A percentile compares a stretch with the other conserved stretches of the same genome.
These are phyloP conservation scores for Lipomyces sp. DNA, from an alignment of 805 yeast genomes.

Conservation along the genomic window DNA sequence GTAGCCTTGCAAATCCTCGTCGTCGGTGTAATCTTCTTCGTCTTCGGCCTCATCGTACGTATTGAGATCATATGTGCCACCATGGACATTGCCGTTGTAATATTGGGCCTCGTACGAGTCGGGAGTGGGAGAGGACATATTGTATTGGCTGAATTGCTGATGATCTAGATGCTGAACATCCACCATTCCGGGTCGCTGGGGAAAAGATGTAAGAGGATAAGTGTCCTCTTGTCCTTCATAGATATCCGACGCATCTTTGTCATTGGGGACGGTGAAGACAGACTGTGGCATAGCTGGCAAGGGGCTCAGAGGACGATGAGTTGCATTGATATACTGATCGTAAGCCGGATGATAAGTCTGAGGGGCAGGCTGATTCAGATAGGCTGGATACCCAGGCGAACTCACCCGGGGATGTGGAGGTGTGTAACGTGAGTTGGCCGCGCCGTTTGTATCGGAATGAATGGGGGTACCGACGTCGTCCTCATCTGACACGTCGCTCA, in stretches of 20 bases:
- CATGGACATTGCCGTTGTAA: slow-evolving; percentile 22
- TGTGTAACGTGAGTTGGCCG: background rate
- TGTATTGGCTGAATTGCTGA: background rate
- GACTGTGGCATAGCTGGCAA: slow-evolving; percentile 19
- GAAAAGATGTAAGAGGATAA: slow-evolving; percentile 18
- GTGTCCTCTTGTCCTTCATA: slow-evolving; percentile 21
- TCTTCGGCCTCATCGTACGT: slow-evolving; percentile 38
- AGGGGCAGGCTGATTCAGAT: background rate
- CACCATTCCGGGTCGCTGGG: slow-evolving; percentile 10
- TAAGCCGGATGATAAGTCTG: slow-evolving; percentile 7
- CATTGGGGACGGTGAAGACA: slow-evolving; percentile 9
- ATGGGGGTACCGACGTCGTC: background rate
- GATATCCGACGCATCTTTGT: slow-evolving; percentile 14
- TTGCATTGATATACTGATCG: background rate
- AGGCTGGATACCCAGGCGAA: background rate
- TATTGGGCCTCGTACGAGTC: background rate
- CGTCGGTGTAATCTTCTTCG: slow-evolving; percentile 33
- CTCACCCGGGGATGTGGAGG: background rate
- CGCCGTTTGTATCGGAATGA: background rate
- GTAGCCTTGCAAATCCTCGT: slow-evolving; percentile 35
- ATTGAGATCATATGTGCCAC: slow-evolving; percentile 45
- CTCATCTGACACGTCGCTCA: background rate
- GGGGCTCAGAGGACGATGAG: slow-evolving; percentile 15
- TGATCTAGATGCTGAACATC: background rate
- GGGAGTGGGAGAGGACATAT: background rate